Conservation (phyloP, 805 yeast species). For the Peterozyma toletana region DNA sequence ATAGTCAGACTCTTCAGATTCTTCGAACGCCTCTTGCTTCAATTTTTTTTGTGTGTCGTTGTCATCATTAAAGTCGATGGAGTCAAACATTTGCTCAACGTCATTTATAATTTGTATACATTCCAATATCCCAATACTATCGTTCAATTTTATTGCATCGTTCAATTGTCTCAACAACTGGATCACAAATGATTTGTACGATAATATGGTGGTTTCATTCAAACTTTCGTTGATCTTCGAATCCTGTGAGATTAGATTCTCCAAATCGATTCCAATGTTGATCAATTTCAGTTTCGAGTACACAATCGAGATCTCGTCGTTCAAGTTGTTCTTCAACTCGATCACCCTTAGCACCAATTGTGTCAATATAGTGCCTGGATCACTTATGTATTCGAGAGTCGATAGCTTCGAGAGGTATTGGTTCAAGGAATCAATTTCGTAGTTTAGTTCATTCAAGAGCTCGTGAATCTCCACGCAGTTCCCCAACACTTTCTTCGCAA, state of each 20-base stretch:
- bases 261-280: conserved; percentile 57
- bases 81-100: conserved; percentile 68
- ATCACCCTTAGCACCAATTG: conserved; percentile 37
- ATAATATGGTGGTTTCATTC: conserved; percentile 33
- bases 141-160: conserved; percentile 42
- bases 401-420: conserved; percentile 30
- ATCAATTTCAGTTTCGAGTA: conserved; percentile 63
- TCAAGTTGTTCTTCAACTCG: conserved; percentile 40
- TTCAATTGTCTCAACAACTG: conserved; percentile 53
- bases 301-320: conserved; percentile 46
- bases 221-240: conserved; percentile 12
- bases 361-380: conserved; percentile 42
- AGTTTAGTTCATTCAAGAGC: conserved; percentile 30
- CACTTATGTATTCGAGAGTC: conserved; percentile 42
- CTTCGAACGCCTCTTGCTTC: neutral
- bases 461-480: conserved; percentile 42
- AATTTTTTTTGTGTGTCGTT: neutral
- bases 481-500: conserved; percentile 46
- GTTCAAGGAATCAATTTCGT: conserved; percentile 40
- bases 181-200: conserved; percentile 55
- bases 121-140: conserved; percentile 54
- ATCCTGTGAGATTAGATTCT: conserved; percentile 25
- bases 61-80: conserved; percentile 27
- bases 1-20: neutral
- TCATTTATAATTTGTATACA: conserved; percentile 62